Evolutionary conservation across 2,329 filamentous ascomycete genomes (phyloP).

Genomic region (Mycogone perniciosa): DNA sequence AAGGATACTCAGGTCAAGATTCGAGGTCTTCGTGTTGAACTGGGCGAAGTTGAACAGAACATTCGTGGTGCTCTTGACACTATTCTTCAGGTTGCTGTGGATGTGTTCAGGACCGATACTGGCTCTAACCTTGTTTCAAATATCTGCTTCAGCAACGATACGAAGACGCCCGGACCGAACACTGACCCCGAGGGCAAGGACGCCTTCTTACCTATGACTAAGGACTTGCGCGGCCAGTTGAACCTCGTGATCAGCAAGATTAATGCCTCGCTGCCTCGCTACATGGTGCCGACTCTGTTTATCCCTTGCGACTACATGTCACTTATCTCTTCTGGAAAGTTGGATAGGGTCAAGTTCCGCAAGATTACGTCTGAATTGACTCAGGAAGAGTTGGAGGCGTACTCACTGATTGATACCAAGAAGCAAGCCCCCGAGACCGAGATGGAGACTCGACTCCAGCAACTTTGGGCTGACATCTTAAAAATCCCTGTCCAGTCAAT

Average conservation of each 20-base stretch:
- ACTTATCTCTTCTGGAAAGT: constrained; percentile 6
- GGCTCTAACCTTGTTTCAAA: constrained; percentile 5
- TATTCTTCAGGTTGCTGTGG: constrained; percentile 5
- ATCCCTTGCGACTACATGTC: constrained; percentile 11
- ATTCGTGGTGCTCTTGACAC: neutral
- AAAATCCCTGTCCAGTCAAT: constrained; percentile 5
- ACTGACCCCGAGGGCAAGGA: neutral
- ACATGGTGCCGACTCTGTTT: constrained; percentile 10
- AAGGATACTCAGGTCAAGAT: constrained; percentile 13
- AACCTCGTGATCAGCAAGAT: neutral
- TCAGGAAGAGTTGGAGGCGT: constrained; percentile 4
- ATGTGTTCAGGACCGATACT: constrained; percentile 3
- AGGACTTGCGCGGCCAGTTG: neutral
- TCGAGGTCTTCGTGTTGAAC: constrained; percentile 11
- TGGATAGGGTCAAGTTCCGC: constrained; percentile 4
- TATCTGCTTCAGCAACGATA: constrained; percentile 5
- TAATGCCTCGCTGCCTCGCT: constrained; percentile 1
- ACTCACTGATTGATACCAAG: constrained; percentile 3
- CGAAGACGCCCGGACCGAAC: neutral
- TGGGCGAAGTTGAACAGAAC: constrained; percentile 8
- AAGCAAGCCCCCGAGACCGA: constrained; percentile 5
- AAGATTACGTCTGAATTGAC: neutral
- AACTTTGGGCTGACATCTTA: constrained; percentile 9
- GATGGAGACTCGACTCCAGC: constrained; percentile 9
- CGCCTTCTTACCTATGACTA: constrained; percentile 1